Evolutionary conservation across 2,329 filamentous ascomycete species (phyloP).

Genomic region (Beauveria pseudobassiana): DNA sequence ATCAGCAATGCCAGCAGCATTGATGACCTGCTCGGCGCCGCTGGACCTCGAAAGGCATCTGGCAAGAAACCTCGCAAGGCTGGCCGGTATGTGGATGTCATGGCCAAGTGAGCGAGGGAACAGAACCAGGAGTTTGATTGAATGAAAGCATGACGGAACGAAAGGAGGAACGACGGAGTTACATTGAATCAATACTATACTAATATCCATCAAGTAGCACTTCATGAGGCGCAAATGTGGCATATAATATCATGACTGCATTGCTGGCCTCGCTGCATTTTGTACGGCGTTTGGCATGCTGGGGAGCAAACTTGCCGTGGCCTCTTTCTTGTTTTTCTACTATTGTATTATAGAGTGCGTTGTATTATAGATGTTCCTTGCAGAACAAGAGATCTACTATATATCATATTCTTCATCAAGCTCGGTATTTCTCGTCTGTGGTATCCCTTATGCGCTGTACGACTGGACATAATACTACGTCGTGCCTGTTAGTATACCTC

Average conservation of each 20-base stretch:
- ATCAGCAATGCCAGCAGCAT: constrained; percentile 92
- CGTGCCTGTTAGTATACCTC: constrained; percentile 17
- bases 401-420: constrained; percentile 8
- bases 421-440: neutral
- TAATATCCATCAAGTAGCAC: constrained; percentile 1
- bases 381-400: constrained; percentile 4
- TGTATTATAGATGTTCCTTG: constrained; percentile 10
- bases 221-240: neutral
- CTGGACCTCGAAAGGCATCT: constrained; percentile 58
- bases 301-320: neutral
- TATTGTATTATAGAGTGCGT: constrained; percentile 6
- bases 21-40: constrained; percentile 79
- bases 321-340: neutral
- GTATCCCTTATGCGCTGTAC: constrained; percentile 24
- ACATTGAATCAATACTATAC: neutral
- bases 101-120: constrained; percentile 57
- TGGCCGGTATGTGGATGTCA: constrained; percentile 90
- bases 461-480: constrained; percentile 37
- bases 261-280: neutral
- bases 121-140: neutral
- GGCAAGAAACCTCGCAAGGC: constrained; percentile 70
- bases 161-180: neutral
- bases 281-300: constrained; percentile 2
- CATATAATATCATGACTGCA: neutral
- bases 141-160: constrained; percentile 5